These are phyloP conservation scores for Hyaloperonospora brassicae DNA, from an alignment of 352 stramenopile genomes.

Conservation along the genomic window DNA sequence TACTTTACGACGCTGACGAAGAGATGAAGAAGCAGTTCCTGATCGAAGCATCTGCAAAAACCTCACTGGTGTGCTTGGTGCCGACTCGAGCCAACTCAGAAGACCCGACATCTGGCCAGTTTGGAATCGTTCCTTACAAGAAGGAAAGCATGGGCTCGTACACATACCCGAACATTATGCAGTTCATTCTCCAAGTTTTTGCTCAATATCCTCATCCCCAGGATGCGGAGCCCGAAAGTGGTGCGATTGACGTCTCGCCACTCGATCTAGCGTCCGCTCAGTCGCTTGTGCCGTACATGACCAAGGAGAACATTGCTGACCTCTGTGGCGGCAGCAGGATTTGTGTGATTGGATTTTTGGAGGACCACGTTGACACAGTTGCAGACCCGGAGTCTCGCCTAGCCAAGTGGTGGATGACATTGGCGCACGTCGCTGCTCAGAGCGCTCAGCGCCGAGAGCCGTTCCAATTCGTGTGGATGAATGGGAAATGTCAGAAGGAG, in stretches of 20 bases:
- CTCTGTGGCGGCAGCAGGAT: conserved; percentile 56
- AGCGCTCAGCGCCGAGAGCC: conserved; percentile 49
- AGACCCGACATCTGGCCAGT: conserved; percentile 29
- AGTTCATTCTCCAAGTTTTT: conserved; percentile 58
- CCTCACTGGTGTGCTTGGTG: conserved; percentile 46
- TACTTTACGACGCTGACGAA: conserved; percentile 45
- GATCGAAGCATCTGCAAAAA: conserved; percentile 26
- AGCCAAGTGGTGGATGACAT: conserved; percentile 31
- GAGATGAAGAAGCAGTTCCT: conserved; percentile 62
- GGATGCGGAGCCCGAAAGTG: conserved; percentile 17
- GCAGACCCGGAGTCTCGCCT: conserved; percentile 34
- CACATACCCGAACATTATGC: conserved; percentile 59
- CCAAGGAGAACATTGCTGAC: conserved; percentile 39
- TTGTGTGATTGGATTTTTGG: conserved; percentile 72
- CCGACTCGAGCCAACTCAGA: conserved; percentile 23
- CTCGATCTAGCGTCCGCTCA: conserved; percentile 20
- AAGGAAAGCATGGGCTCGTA: conserved; percentile 61
- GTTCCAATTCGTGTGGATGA: conserved; percentile 70
- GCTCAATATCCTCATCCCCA: conserved; percentile 53
- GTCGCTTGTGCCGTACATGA: conserved; percentile 43
- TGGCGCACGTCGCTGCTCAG: conserved; percentile 36
- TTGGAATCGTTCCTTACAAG: conserved; percentile 57
- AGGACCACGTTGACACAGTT: conserved; percentile 46
- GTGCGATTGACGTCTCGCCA: conserved; percentile 21
- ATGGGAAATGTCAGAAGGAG: conserved; percentile 61